Conservation (phyloP, 352 stramenopile genomes). For the Ophiocytium majus region DNA sequence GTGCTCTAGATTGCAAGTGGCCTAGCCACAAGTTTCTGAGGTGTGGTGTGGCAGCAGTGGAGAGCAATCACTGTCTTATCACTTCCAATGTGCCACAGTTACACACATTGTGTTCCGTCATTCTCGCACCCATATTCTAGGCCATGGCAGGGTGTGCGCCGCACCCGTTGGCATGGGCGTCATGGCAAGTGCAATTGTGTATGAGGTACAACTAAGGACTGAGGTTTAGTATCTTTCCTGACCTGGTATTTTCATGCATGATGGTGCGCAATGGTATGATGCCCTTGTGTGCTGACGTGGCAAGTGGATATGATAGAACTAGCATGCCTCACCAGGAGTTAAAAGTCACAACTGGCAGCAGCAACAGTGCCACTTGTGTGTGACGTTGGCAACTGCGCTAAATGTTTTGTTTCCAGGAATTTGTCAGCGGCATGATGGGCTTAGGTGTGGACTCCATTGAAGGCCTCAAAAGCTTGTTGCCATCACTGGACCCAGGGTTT, state of each 20-base stretch:
- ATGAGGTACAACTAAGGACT: too few relatives aligned
- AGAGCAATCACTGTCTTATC: neutral
- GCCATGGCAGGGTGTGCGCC: too few relatives aligned
- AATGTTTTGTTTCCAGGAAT: conserved; percentile 13
- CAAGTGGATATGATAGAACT: neutral
- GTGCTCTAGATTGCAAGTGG: neutral
- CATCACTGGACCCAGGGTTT: neutral
- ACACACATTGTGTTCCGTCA: too few relatives aligned
- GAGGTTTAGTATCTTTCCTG: neutral
- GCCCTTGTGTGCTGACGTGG: too few relatives aligned
- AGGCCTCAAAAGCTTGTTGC: neutral
- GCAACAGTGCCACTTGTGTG: too few relatives aligned
- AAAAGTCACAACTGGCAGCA: neutral
- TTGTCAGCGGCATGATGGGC: conserved; percentile 15
- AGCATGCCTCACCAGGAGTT: neutral
- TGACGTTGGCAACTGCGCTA: too few relatives aligned
- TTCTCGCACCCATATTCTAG: too few relatives aligned
- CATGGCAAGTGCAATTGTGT: too few relatives aligned
- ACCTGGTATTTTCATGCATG: neutral
- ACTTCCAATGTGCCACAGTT: too few relatives aligned
- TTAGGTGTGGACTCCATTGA: neutral
- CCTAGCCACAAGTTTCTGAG: neutral
- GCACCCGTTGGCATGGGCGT: too few relatives aligned
- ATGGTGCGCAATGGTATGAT: too few relatives aligned
- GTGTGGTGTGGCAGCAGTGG: neutral